phyloP scores from a whole-genome alignment of 2,329 filamentous ascomycete genomes.

The Sclerotinia borealis region DNA sequence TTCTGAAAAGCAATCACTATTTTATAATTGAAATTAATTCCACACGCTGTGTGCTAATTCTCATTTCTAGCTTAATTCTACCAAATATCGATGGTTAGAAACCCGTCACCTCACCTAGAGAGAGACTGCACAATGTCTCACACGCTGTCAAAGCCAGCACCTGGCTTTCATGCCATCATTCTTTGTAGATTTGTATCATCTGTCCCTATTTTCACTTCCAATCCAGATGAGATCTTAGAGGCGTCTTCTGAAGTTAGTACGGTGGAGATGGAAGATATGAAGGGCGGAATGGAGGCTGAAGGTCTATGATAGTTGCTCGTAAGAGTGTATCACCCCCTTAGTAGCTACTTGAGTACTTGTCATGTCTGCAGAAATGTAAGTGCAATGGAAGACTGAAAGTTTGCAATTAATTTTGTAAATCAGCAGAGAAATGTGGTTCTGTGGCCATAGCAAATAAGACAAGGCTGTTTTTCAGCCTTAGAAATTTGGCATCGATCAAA shows the following conservation, averaged over 20 bases:
- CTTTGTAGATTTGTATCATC: background rate
- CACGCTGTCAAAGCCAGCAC: background rate
- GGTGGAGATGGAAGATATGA: background rate
- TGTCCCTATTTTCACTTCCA: background rate
- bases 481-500: constrained; percentile 2
- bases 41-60: background rate
- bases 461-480: constrained; percentile 25
- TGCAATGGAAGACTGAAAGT: background rate
- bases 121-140: background rate
- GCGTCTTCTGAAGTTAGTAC: background rate
- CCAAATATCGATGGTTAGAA: too few relatives aligned
- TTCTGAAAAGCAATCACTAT: constrained; percentile 26
- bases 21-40: background rate
- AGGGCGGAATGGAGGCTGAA: background rate
- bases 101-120: background rate
- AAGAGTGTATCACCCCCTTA: background rate
- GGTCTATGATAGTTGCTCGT: background rate
- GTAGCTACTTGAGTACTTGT: background rate
- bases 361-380: background rate
- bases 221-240: background rate
- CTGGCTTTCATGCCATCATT: background rate
- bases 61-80: background rate
- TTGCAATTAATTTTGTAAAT: background rate
- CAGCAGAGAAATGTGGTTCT: background rate
- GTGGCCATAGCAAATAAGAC: background rate